phyloP scores from a whole-genome alignment of 306 rosid genomes.

The Trifolium fragiferum region DNA sequence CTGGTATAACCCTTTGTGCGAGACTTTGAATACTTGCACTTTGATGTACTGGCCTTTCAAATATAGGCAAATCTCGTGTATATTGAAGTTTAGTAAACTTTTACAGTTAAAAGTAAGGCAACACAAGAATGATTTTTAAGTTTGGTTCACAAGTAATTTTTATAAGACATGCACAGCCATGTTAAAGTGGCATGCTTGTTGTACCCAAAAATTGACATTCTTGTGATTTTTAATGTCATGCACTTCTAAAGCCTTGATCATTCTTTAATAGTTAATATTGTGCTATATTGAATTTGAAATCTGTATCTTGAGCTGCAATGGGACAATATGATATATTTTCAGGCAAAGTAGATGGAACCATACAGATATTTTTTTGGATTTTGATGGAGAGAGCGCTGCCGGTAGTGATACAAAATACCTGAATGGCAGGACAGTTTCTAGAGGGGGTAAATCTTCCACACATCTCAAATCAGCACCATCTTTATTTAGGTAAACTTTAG shows the following conservation, averaged over 20 bases:
- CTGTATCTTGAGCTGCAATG: conserved; percentile 8
- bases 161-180: background rate
- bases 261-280: background rate
- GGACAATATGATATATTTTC: conserved; percentile 19
- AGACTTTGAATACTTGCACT: conserved; percentile 8
- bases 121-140: background rate
- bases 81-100: background rate
- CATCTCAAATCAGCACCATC: conserved; percentile 69
- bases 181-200: conserved; percentile 2
- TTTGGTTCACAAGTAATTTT: conserved; percentile 18
- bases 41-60: background rate
- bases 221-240: background rate
- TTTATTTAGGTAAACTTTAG: conserved; percentile 59
- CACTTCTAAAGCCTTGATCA: background rate
- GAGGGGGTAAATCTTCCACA: conserved; percentile 51
- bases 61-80: background rate
- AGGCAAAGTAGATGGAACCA: conserved; percentile 87
- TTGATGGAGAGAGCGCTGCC: conserved; percentile 62
- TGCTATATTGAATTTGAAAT: background rate
- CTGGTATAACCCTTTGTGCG: background rate
- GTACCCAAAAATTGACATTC: background rate
- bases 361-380: conserved; percentile 73
- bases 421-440: conserved; percentile 49
- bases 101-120: background rate
- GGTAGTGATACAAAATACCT: conserved; percentile 57